Evolutionary conservation across 2,329 filamentous ascomycete genomes (phyloP).

Genomic region (Metarhizium sp.): DNA sequence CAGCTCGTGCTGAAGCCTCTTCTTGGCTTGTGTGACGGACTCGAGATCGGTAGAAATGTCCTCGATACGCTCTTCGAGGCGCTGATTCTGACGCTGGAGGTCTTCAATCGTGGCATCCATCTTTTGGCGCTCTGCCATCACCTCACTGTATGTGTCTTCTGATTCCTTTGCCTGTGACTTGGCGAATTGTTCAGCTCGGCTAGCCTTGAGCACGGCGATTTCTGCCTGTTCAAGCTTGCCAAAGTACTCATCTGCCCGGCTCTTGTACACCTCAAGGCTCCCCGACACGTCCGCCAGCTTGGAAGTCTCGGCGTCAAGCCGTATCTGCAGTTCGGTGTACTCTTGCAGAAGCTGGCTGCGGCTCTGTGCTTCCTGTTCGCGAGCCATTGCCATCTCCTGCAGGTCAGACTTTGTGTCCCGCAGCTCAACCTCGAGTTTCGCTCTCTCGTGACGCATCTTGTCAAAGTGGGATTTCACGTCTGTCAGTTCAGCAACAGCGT

Average conservation of each 20-base stretch:
- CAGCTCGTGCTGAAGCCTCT: conserved; percentile 89
- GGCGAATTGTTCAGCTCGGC: conserved; percentile 86
- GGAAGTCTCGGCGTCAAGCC: conserved; percentile 80
- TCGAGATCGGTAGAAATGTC: conserved; percentile 87
- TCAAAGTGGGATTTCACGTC: conserved; percentile 85
- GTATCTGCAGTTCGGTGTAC: conserved; percentile 87
- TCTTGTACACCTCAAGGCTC: conserved; percentile 83
- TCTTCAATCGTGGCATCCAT: conserved; percentile 85
- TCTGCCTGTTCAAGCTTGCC: conserved; percentile 95
- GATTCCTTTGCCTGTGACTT: conserved; percentile 82
- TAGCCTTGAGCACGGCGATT: conserved; percentile 87
- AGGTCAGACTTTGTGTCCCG: conserved; percentile 77
- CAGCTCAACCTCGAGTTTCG: conserved; percentile 73
- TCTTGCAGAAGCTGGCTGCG: conserved; percentile 84
- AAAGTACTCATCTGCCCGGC: conserved; percentile 90
- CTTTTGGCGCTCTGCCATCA: conserved; percentile 86
- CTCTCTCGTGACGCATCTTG: conserved; percentile 72
- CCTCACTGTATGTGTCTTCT: conserved; percentile 80
- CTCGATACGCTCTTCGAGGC: conserved; percentile 83
- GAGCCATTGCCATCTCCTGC: conserved; percentile 65
- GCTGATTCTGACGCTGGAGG: conserved; percentile 79
- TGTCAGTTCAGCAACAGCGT: conserved; percentile 72
- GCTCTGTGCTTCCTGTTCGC: conserved; percentile 81
- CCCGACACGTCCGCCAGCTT: conserved; percentile 76
- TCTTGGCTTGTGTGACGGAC: conserved; percentile 78